A percentile compares a stretch with the other conserved stretches of the same genome.
phyloP scores from a whole-genome alignment of 2,329 filamentous ascomycete genomes.

The Fusarium piperis region DNA sequence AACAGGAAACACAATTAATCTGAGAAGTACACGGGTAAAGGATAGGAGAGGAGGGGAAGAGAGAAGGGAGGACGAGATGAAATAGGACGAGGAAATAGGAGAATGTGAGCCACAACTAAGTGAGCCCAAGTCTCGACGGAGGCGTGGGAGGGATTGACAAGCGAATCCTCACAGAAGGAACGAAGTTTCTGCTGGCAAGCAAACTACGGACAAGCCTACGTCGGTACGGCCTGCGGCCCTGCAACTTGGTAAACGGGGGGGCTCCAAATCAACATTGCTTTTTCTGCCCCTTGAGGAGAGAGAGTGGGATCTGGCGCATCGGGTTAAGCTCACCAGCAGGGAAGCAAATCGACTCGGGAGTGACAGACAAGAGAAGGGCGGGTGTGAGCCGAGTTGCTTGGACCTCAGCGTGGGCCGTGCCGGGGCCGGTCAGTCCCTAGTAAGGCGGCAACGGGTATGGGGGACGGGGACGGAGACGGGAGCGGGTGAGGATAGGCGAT shows the following conservation, averaged over 20 bases:
- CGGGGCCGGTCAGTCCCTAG: slow-evolving; percentile 31
- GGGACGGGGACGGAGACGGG: slow-evolving; percentile 27
- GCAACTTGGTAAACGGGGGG: slow-evolving; percentile 32
- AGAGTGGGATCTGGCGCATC: slow-evolving; percentile 42
- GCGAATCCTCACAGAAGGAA: slow-evolving; percentile 41
- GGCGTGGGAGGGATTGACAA: slow-evolving; percentile 35
- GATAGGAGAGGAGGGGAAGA: background rate
- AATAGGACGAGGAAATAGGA: slow-evolving; percentile 9
- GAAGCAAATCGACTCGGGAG: slow-evolving; percentile 21
- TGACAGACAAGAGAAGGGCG: slow-evolving; percentile 21
- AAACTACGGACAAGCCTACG: slow-evolving; percentile 33
- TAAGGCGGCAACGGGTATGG: slow-evolving; percentile 15
- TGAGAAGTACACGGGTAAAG: slow-evolving; percentile 9
- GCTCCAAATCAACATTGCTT: slow-evolving; percentile 38
- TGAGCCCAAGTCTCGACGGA: slow-evolving; percentile 26
- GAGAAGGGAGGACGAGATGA: slow-evolving; percentile 1
- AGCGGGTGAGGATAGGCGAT: slow-evolving; percentile 36
- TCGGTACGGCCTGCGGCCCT: slow-evolving; percentile 18
- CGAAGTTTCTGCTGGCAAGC: slow-evolving; percentile 35
- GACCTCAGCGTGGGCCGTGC: slow-evolving; percentile 37
- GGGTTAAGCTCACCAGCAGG: slow-evolving; percentile 32
- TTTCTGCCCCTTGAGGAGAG: slow-evolving; percentile 37
- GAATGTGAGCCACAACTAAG: slow-evolving; percentile 34
- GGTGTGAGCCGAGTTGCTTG: slow-evolving; percentile 30
- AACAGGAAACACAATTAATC: slow-evolving; percentile 6